Base-by-base conservation (phyloP, 805 yeast species). In the Huiozyma sinensis region DNA sequence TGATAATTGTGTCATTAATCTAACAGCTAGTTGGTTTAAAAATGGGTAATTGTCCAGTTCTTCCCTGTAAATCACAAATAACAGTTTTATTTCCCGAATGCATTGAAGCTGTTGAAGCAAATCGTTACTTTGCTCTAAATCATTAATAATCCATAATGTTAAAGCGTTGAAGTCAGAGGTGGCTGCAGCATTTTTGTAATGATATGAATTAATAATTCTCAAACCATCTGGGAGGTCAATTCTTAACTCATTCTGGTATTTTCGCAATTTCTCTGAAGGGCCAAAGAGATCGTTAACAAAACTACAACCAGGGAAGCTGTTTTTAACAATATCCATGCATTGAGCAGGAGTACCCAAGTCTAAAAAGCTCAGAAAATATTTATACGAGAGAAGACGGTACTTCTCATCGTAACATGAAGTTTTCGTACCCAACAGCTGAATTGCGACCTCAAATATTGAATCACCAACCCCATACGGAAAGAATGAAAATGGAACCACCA, bases 31-130 rank as follows among this genome's bases (percentile, higher is more conserved):
- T 10, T 37, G 9, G 2, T 41, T 39, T 10, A 52, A 24, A 28
- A 39, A 42, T 2, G 40, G 37, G 28, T 44, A 45, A 7, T 42
- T 8, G 7, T 30, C 12, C 6, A 53, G 11, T 1, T n/a, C 6
- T 9, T 38, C 32, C 29, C 50, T 52, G 40, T 42, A 51, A 2
- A 51, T 7, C 1, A 54, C 38, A 6, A 58, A 17, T 5, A 56
- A 7, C 6, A 43, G 40, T 35, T 54, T 52, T 11, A 58, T 24
- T 28, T 50, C 54, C n/a, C 63, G 44, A 3, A 58, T 10, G 11
- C 47, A 49, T 32, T 43, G 39, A 2, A 52, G n/a, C 17, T 44
- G 44, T 30, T 50, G 52, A n/a, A 43, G 36, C 1, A 11, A 4
- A 13, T 43, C 34, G 6, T 24, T 33, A 2, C 52, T 35, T 1